phyloP scores from a whole-genome alignment of 2,329 filamentous ascomycete genomes.

The Ophiostoma australiae region DNA sequence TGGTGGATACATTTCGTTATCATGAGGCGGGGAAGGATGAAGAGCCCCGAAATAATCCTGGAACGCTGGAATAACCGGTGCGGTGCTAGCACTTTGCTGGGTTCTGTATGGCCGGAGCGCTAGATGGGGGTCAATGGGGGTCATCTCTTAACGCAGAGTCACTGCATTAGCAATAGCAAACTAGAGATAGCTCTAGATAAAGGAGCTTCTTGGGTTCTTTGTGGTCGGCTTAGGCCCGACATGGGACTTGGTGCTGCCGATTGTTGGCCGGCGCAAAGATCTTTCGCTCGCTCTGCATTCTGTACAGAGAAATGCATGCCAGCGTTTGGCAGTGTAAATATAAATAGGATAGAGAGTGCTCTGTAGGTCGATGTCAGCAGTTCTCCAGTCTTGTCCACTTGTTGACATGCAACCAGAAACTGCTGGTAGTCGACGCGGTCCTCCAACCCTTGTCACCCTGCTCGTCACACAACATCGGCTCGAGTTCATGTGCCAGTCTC shows the following conservation, averaged over 20 bases:
- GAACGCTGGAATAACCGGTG: too few species aligned
- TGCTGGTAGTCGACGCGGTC: too few species aligned
- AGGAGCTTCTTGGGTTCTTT: background rate
- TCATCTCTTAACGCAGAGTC: background rate
- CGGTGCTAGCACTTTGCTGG: background rate
- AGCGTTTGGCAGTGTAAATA: too few species aligned
- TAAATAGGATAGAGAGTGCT: too few species aligned
- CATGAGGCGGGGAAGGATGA: slow-evolving; percentile 7
- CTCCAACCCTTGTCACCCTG: background rate
- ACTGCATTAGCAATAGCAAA: slow-evolving; percentile 1
- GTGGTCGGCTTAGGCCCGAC: slow-evolving; percentile 2
- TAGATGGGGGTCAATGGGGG: slow-evolving; percentile 11
- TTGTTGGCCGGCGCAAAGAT: background rate
- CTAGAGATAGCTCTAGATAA: background rate
- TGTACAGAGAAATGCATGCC: too few species aligned
- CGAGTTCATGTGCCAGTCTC: background rate
- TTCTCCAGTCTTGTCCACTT: background rate
- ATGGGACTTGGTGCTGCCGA: background rate
- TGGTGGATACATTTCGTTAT: slow-evolving; percentile 10
- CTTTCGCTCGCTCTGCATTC: too few species aligned
- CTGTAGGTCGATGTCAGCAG: too few species aligned
- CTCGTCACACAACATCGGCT: background rate
- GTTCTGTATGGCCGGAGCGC: background rate
- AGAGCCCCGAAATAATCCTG: background rate
- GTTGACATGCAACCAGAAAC: too few species aligned